Evolutionary conservation across 1,139 yeast genomes (phyloP).

Genomic region (Diutina scorzettiae): DNA sequence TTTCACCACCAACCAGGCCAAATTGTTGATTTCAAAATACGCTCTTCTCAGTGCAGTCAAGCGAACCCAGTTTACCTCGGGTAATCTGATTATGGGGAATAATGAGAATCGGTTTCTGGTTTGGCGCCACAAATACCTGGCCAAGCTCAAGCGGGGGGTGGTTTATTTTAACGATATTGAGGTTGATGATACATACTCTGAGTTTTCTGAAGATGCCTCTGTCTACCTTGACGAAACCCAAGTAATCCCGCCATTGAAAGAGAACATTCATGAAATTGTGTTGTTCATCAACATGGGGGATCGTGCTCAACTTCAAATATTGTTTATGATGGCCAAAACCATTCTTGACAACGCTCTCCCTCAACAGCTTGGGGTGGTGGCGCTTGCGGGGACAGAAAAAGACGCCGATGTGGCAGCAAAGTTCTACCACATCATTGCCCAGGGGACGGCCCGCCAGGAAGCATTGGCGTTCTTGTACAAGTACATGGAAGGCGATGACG

Average conservation of each 20-base stretch:
- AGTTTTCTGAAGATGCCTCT: conserved; percentile 31
- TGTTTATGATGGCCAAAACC: conserved; percentile 37
- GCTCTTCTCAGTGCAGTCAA: conserved; percentile 28
- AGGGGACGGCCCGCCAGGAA: conserved; percentile 20
- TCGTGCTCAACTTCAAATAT: conserved; percentile 31
- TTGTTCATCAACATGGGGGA: conserved; percentile 58
- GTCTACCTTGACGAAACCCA: conserved; percentile 16
- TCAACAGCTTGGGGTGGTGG: conserved; percentile 72
- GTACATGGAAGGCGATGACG: conserved; percentile 18
- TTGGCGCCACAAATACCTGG: conserved; percentile 21
- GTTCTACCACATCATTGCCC: conserved; percentile 24
- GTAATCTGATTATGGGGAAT: conserved; percentile 21
- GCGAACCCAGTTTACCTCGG: conserved; percentile 23
- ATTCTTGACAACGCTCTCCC: conserved; percentile 52
- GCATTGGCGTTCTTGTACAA: conserved; percentile 32
- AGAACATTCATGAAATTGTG: conserved; percentile 67
- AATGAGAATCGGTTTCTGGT: conserved; percentile 29
- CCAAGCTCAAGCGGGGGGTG: conserved; percentile 28
- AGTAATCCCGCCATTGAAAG: conserved; percentile 49
- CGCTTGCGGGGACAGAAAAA: conserved; percentile 28
- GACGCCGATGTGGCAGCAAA: conserved; percentile 21
- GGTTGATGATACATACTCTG: conserved; percentile 40
- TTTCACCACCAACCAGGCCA: conserved; percentile 22
- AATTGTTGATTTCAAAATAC: conserved; percentile 30
- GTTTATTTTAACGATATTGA: conserved; percentile 74